Evolutionary conservation across 345 rosid species (phyloP), one percentile per base, ranked within the genome.

Genomic region (Lagerstroemia speciosa): DNA sequence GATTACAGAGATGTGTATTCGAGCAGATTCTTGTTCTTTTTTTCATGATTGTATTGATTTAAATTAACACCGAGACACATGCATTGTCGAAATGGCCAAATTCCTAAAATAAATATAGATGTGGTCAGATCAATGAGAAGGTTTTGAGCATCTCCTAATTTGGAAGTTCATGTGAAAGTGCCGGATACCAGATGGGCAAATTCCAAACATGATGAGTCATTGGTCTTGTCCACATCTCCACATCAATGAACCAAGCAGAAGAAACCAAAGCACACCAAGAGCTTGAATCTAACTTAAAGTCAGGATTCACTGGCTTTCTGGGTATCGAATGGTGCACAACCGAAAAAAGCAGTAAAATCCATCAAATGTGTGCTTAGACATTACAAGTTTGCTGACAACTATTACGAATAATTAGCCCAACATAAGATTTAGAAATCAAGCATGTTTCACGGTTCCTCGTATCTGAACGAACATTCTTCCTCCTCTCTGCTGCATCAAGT

Each of bases 1-100:
- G 81, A 93, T 74, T 86, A 89, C 32, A 94, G 87, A 57, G 97
- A 89, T 66, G 88, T n/a, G n/a, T 93, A 24, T 93, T 91, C 76
- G 91, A 89, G 67, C 85, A 97, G 58, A 71, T 88, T 68, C n/a
- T n/a, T n/a, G n/a, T n/a, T n/a, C n/a, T n/a, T n/a, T 14, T 16
- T 41, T 41, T 9, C 5, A 36, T 36, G 8, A 36, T 36, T 9
- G 46, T 14, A 41, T 14, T 41, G 46, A 41, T 41, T 41, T 14
- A 41, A 9, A 41, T 9, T 16, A 41, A 41, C 46, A 41, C 16
- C 2, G 46, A 14, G 9, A 16, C 0, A 16, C 46, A 41, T 41
- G 10, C 46, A 9, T 14, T 2, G 46, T 14, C 14, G 46, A 41
- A 41, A 41, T 41, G 46, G 16, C 46, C 10, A 9, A 9, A 36